Conservation (phyloP, 768 basidiomycete genomes). For the Mycena latifolia region DNA sequence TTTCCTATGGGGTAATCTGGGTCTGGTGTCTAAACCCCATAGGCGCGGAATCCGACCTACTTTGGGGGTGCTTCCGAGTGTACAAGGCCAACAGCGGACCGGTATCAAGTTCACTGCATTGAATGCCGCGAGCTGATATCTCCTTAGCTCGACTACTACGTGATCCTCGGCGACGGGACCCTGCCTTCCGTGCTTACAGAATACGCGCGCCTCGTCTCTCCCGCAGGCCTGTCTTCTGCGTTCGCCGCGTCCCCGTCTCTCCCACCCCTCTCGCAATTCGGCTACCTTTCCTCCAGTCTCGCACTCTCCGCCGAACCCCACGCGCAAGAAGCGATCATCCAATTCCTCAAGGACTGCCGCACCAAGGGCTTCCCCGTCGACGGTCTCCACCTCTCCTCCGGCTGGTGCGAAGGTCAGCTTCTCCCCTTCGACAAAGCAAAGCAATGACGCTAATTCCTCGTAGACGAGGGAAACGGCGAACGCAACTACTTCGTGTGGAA, state of each 20-base stretch:
- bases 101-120: too few species aligned
- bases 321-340: constrained; percentile 35
- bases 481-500: constrained; percentile 39
- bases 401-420: constrained; percentile 31
- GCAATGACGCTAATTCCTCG: not conserved
- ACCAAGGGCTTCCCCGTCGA: constrained; percentile 36
- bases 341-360: constrained; percentile 36
- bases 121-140: too few species aligned
- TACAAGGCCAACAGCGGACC: constrained; percentile 36
- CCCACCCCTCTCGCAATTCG: constrained; percentile 37
- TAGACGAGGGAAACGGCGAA: constrained; percentile 32
- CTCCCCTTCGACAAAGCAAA: not conserved
- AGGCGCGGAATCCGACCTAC: constrained; percentile 30
- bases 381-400: constrained; percentile 37
- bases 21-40: not conserved
- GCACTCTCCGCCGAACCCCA: constrained; percentile 31
- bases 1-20: not conserved
- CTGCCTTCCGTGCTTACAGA: constrained; percentile 35
- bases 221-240: constrained; percentile 7
- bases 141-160: constrained; percentile 31
- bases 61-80: constrained; percentile 36
- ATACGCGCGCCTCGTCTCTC: constrained; percentile 36
- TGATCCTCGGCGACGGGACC: constrained; percentile 36
- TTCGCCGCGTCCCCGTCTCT: constrained; percentile 34
- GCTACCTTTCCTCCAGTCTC: constrained; percentile 36